Conservation (phyloP, 2,329 filamentous ascomycete species). For the Zopfia rhizophila region DNA sequence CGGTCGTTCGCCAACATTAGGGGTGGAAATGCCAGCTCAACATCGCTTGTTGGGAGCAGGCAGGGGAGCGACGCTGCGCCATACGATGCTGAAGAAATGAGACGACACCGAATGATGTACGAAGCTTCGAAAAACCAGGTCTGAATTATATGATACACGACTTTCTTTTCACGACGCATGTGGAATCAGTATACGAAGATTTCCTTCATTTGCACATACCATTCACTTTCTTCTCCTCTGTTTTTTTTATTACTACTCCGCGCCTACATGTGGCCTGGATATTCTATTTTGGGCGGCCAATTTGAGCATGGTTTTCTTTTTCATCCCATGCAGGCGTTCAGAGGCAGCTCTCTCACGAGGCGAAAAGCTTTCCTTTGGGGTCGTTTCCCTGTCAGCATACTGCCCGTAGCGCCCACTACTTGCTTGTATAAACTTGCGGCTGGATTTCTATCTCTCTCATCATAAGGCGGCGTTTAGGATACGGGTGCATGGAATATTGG, state of each 20-base stretch:
- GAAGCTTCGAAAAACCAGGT: slow-evolving; percentile 32
- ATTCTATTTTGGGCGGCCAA: slow-evolving; percentile 3
- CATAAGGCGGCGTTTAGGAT: slow-evolving; percentile 32
- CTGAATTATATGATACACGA: slow-evolving; percentile 1
- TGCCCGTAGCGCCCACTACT: slow-evolving; percentile 21
- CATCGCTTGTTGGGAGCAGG: slow-evolving; percentile 41
- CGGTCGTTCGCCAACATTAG: slow-evolving; percentile 40
- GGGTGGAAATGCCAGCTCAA: slow-evolving; percentile 41
- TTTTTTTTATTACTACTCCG: slow-evolving; percentile 16
- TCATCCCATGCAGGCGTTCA: slow-evolving; percentile 36
- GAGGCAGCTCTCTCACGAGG: slow-evolving; percentile 37
- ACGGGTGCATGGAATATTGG: slow-evolving; percentile 22
- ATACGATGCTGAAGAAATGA: slow-evolving; percentile 50
- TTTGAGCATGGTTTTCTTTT: slow-evolving; percentile 14
- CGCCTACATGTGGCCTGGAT: neutral
- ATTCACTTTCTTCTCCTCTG: slow-evolving; percentile 24
- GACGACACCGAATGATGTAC: slow-evolving; percentile 47
- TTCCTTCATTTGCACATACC: slow-evolving; percentile 17
- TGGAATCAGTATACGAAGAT: neutral
- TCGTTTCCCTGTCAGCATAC: slow-evolving; percentile 29
- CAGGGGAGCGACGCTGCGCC: slow-evolving; percentile 46
- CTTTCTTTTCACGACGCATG: neutral
- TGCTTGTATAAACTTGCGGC: slow-evolving; percentile 34
- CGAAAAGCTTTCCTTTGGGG: slow-evolving; percentile 32
- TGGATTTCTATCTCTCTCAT: slow-evolving; percentile 4